Evolutionary conservation across 2,329 filamentous ascomycete genomes (phyloP), one percentile per base, ranked within the genome.

Genomic region (Alternaria consortialis): DNA sequence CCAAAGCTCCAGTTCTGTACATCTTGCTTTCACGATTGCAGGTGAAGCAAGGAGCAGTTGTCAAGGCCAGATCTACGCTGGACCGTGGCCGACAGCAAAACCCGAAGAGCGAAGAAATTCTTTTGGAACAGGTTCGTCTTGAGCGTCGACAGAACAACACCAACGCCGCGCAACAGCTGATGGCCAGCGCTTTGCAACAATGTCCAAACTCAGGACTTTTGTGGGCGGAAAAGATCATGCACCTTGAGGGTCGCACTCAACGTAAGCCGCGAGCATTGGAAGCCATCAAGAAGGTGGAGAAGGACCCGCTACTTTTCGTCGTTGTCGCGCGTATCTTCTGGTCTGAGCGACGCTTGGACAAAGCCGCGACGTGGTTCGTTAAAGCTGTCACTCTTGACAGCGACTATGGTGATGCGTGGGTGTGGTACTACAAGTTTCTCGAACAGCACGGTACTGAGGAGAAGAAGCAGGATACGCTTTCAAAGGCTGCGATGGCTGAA

Each of bases 351-450:
- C 90, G 90, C 75, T 85, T 99, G 25, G 95, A 98, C 69, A 97
- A 97, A 79, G 94, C 95, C 3, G 91, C 94, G 79, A 94, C 88
- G 66, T 99, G 95, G 95, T 99, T 99, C 78, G 93, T 97, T 80
- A 97, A 97, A 80, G 95, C 95, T 0, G 89, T 97, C 57, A 85
- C 97, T 55, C 83, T 95, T 12, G 93, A 99, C 74, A 88, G 90
- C 36, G 94, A 98, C 77, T 82, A 88, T 52, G 95, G 95, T 52
- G 96, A 99, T 81, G 91, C 89, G 11, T 99, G 96, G 96, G 94
- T 93, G 20, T 99, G 94, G 94, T 99, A 97, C 79, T 95, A 93
- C 79, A 94, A 94, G 79, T 99, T 98, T 78, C 76, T 98, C 66
- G 77, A 89, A 68, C 92, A 97, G 83, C 94, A 99, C 80, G 96